Conservation (phyloP, 2,329 filamentous ascomycete species). For the Leptosphaerulina australis region DNA sequence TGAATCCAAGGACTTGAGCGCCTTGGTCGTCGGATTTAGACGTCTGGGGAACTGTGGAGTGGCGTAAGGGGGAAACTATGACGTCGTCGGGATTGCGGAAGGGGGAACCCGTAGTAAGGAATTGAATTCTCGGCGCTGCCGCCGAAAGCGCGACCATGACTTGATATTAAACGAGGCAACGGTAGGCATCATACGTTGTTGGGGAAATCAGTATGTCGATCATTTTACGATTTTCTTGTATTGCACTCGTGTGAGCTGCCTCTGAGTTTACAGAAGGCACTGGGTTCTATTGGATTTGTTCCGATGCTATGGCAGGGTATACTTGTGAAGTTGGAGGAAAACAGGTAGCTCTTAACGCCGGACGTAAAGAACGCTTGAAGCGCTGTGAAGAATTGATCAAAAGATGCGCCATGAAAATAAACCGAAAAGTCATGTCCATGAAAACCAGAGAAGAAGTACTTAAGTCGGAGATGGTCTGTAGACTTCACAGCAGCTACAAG, state of each 20-base stretch:
- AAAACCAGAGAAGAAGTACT: no score
- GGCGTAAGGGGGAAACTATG: slow-evolving; percentile 2
- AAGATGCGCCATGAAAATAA: neutral
- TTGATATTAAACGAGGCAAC: neutral
- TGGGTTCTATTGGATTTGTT: neutral
- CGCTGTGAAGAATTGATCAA: neutral
- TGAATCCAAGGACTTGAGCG: neutral
- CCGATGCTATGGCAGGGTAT: slow-evolving; percentile 3
- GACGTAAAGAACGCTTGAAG: neutral
- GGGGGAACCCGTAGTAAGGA: no score
- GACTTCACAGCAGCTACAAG: slow-evolving; percentile 25
- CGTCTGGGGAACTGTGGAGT: slow-evolving; percentile 8
- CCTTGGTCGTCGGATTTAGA: slow-evolving; percentile 1
- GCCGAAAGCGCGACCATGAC: neutral
- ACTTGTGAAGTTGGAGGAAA: neutral
- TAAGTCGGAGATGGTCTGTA: neutral
- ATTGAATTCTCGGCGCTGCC: no score
- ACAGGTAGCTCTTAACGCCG: neutral
- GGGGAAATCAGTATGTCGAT: slow-evolving; percentile 2
- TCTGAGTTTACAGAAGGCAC: no score
- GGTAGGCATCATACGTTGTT: slow-evolving; percentile 1
- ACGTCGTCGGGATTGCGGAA: slow-evolving; percentile 1
- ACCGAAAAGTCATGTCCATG: no score
- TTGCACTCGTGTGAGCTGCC: no score
- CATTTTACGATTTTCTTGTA: no score